These are phyloP conservation scores for Tylopilus intermedius DNA, from an alignment of 768 basidiomycete genomes.

Conservation along the genomic window DNA sequence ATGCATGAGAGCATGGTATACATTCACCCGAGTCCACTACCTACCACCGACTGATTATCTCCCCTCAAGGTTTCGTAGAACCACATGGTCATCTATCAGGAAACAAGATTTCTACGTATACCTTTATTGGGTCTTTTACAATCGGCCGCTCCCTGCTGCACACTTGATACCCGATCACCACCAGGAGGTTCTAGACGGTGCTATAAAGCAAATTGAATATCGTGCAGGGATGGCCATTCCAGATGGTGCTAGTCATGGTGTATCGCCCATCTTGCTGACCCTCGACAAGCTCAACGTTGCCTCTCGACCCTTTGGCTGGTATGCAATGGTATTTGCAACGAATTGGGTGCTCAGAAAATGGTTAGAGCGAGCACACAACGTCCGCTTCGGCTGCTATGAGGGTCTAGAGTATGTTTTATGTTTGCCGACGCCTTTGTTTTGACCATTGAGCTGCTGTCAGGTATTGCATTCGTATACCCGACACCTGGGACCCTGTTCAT, in stretches of 20 bases:
- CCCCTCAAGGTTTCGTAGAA: slow-evolving; percentile 58
- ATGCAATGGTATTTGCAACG: slow-evolving; percentile 43
- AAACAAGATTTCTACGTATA: slow-evolving; percentile 61
- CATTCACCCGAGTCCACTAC: neutral
- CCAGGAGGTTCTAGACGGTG: slow-evolving; percentile 50
- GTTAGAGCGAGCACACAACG: slow-evolving; percentile 40
- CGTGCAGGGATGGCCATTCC: slow-evolving; percentile 64
- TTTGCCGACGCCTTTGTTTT: neutral
- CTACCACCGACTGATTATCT: neutral
- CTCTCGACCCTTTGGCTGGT: slow-evolving; percentile 66
- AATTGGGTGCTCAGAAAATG: slow-evolving; percentile 46
- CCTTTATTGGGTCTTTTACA: slow-evolving; percentile 84
- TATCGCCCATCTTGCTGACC: slow-evolving; percentile 62
- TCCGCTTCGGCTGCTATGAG: slow-evolving; percentile 45
- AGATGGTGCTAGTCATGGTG: slow-evolving; percentile 50
- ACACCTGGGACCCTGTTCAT: slow-evolving; percentile 52
- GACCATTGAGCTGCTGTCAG: slow-evolving; percentile 31
- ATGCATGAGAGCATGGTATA: slow-evolving; percentile 52
- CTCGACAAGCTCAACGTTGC: slow-evolving; percentile 70
- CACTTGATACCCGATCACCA: slow-evolving; percentile 45
- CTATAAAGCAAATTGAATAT: slow-evolving; percentile 60
- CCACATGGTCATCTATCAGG: slow-evolving; percentile 68
- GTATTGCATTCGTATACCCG: slow-evolving; percentile 71
- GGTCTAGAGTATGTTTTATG: slow-evolving; percentile 59
- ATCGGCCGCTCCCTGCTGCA: slow-evolving; percentile 51